Conservation (phyloP, 1,139 yeast species). For the Hyphopichia pseudoburtonii region DNA sequence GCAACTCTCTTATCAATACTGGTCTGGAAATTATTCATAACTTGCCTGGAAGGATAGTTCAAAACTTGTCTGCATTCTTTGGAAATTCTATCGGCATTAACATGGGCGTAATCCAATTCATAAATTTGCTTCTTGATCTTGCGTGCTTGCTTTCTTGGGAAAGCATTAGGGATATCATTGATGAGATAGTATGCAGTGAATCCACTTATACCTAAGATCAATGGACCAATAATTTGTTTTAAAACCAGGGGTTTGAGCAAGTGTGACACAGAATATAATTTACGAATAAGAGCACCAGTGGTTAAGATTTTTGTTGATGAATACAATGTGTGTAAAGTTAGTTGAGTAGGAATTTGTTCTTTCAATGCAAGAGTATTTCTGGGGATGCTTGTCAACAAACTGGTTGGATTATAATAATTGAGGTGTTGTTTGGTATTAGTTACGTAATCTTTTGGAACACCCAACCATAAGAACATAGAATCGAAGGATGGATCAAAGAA, state of each 20-base stretch:
- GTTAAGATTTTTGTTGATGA: constrained; percentile 47
- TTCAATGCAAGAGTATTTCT: constrained; percentile 31
- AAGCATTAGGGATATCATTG: constrained; percentile 83
- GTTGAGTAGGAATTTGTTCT: constrained; percentile 37
- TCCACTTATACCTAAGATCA: constrained; percentile 52
- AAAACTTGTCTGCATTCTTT: constrained; percentile 82
- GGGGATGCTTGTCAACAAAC: constrained; percentile 34
- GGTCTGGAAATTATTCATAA: constrained; percentile 72
- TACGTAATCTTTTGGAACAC: constrained; percentile 37
- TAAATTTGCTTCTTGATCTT: constrained; percentile 65
- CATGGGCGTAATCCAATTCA: constrained; percentile 72
- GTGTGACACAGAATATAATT: constrained; percentile 27
- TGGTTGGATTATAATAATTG: constrained; percentile 34
- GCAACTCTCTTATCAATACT: constrained; percentile 61
- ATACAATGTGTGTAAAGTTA: constrained; percentile 44
- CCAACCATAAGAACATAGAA: constrained; percentile 48
- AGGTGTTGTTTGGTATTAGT: constrained; percentile 29
- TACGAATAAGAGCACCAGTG: constrained; percentile 40
- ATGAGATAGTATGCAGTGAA: constrained; percentile 66
- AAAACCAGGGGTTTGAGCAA: constrained; percentile 28
- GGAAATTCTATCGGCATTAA: constrained; percentile 75
- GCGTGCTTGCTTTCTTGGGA: constrained; percentile 77
- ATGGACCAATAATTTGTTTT: constrained; percentile 44
- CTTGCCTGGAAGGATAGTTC: constrained; percentile 80
- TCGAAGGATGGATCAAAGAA: constrained; percentile 75